Base-by-base conservation (phyloP, 768 basidiomycete species). In the Leccinellum albellum region DNA sequence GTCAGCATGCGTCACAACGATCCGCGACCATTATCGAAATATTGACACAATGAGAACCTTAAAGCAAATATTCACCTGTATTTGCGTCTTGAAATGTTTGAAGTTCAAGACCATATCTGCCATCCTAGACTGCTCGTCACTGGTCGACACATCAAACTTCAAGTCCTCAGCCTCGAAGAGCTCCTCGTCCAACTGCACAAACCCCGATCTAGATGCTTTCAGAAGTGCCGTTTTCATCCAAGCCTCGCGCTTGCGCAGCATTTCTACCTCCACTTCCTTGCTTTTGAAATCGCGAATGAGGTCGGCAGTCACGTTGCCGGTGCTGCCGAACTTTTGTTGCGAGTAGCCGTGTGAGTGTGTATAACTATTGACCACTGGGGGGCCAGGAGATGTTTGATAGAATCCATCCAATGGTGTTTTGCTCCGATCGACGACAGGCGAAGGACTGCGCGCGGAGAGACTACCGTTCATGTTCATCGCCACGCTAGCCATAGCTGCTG, bases 161-260 rank as follows among this genome's bases (percentile, higher is more conserved):
- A 72, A 63, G 48, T 62, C 69, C 51, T 73, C 73, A 6, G 63
- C 64, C n/a, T 70, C 70, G 59, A 76, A 61, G 29, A 75, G 75
- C 31, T 81, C 84, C 50, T 83, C 83, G 29, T 81, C 82, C 35
- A 79, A 73, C 62, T 85, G 82, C 17, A 89, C 76, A 71, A 88
- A 98, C 4, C 96, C 96, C 51, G 87, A 78, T 51, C 85, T 82
- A 24, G 82, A 79, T 1, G 96, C 96, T 66, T 86, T 82, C 5
- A 76, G 74, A 48, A 99, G 73, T 1, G 91, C 88, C 47, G 86
- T 85, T 67, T 84, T 86, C 85, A 98, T 87, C 88, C 96, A 97
- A 33, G 76, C 75, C 76, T 93, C 86, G 62, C 90, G 83, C 67
- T 83, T 83, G 79, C 84, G 87, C 61, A 88, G 73, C 47, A 76